Base-by-base conservation (phyloP, 2,329 filamentous ascomycete species). In the Lasiodiplodia hormozganensis region DNA sequence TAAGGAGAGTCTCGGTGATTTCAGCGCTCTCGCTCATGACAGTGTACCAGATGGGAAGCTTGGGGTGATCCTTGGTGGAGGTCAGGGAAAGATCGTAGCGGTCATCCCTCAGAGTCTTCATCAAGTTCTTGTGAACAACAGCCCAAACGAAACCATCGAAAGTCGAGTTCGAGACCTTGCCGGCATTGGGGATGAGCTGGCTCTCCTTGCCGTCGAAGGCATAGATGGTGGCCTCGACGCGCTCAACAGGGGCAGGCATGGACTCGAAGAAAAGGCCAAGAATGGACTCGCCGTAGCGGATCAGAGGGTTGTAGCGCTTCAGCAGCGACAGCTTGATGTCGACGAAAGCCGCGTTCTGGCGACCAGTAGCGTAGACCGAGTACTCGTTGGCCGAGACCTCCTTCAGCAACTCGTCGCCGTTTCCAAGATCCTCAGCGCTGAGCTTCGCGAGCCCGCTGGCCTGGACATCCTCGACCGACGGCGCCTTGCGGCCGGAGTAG, bases 11-110 rank as follows among this genome's bases (percentile, higher is more conserved):
- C 56, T 97, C 92, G 14, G 94, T 97, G 74, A 99, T 90, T 82
- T 98, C 96, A 69, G 94, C 94, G 81, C 90, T 97, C 85, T 99
- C 96, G 77, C 90, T 96, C 96, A 99, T 98, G 76, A 97, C 89
- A 14, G 93, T 97, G 67, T 91, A 85, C 94, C 94, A 99, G 71
- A 86, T 82, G 40, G 96, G 95, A 40, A 99, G 88, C 85, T 97
- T 97, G 67, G 91, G 78, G 82, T 94, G 89, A 76, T 99, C 96
- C 86, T 97, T 97, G 77, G 95, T 97, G 72, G 90, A 89, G 52
- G 96, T 97, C 73, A 99, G 87, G 65, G 93, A 97, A 67, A 97
- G 85, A 79, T 99, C 96, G 82, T 97, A 99, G 74, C 96, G 92
- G 71, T 97, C 93, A 58, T 97, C 92, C 70, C 96, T 91, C 74